Base-by-base conservation (phyloP, 2,329 filamentous ascomycete species). In the Sporothrix sp. region DNA sequence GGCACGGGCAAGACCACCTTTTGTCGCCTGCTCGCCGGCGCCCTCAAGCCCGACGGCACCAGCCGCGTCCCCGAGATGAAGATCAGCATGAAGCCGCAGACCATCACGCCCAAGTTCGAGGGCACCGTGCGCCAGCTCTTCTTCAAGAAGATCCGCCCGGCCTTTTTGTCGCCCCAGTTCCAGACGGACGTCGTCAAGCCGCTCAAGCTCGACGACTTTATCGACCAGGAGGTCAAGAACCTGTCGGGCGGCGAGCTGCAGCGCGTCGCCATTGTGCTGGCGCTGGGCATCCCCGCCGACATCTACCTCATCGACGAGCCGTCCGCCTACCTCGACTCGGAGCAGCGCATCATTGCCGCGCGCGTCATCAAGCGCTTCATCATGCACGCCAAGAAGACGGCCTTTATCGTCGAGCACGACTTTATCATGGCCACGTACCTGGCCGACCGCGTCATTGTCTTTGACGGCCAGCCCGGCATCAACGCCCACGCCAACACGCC, bases 341-440 rank as follows among this genome's bases (percentile, higher is more conserved):
- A 98, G 73, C 93, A 98, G 73, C 91, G 93, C 85, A 95, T 98
- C 65, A 84, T 98, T 61, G 91, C 90, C 55, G 85, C 91, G 40
- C 85, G 90, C 65, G 94, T 98, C 66, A 98, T 98, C 74, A 98
- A 98, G 78, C 85, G 93, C 59, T 98, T 95, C 78, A 98, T 98
- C 71, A 98, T 98, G 93, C 91, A 98, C 75, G 84, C 89, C 62
- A 97, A 97, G 82, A 97, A 97, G 81, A 98, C 93, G 0, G 93
- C 93, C 46, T 98, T 98, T 68, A 82, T 98, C 60, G 91, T 98
- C 66, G 93, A 98, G 82, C 93, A 98, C 85, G 93, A 98, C 78
- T 97, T 98, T 75, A 95, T 97, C 70, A 88, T 88, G 84, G 66
- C 66, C 28, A 68, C 69, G 3, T 72, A 73, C 59, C 73, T 81